These are phyloP conservation scores for Neoscytalidium dimidiatum DNA, from an alignment of 2,329 filamentous ascomycete species.

Conservation along the genomic window DNA sequence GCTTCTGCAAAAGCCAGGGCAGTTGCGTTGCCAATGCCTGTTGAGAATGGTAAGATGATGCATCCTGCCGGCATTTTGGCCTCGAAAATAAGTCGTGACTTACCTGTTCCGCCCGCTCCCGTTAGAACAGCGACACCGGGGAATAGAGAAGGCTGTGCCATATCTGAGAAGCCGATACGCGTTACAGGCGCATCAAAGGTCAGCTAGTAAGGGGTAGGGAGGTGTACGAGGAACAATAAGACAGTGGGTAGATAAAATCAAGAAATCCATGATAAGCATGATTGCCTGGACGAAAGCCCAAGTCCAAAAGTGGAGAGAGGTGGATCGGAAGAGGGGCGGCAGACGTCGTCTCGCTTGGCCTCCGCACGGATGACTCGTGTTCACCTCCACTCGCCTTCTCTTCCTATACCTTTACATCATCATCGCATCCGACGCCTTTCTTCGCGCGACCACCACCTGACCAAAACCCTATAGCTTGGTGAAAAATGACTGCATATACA, in stretches of 20 bases:
- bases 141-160: slow-evolving; percentile 20
- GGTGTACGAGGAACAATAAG: background rate
- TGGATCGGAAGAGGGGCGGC: background rate
- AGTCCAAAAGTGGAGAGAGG: slow-evolving; percentile 11
- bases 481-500: no score
- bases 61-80: background rate
- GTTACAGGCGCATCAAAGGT: background rate
- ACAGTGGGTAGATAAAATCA: background rate
- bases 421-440: no score
- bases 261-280: background rate
- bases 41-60: slow-evolving; percentile 4
- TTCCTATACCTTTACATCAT: background rate
- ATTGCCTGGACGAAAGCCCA: background rate
- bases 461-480: no score
- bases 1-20: slow-evolving; percentile 53
- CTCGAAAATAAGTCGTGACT: background rate
- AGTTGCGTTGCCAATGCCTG: slow-evolving; percentile 59
- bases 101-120: slow-evolving; percentile 38
- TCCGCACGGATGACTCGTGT: background rate
- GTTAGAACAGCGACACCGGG: slow-evolving; percentile 36
- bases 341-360: background rate
- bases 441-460: no score
- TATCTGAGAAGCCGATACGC: background rate
- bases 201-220: background rate
- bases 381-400: background rate